Base-by-base conservation (phyloP, 371 early-diverging fungal species). In the Capniomyces stellatus region DNA sequence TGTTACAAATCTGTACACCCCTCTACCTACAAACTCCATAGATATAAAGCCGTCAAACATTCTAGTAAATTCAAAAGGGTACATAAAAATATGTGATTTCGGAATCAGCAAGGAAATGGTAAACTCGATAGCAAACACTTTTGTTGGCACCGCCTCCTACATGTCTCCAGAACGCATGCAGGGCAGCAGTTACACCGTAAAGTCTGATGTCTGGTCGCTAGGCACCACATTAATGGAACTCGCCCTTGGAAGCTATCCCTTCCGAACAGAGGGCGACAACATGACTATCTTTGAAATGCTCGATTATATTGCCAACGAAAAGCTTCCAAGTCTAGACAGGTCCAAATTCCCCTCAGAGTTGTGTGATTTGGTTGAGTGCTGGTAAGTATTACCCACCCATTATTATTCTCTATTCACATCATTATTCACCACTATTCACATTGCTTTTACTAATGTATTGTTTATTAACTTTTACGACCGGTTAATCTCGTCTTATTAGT, bases 151-250 rank as follows among this genome's bases (percentile, higher is more conserved):
- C 31, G 79, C 82, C 53, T 84, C 82, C 43, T 97, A 97, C 58
- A 92, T 97, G 92, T 83, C 92, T 12, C 97, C 97, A 49, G 98
- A 97, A 67, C 80, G 98, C 52, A 95, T 97, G 58, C 79, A 86
- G 62, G 94, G 92, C 47, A 79, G 77, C 54, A 75, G 77, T 49
- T 92, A 95, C 67, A 78, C 92, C 19, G 86, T 89, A 43, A 82
- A 86, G 60, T 89, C 89, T n/a, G 97, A 96, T 65, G 85, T 91
- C 23, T 97, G 98, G 98, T 83, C 85, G 30, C 67, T 96, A 39
- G 94, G 94, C 2, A 81, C 93, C 40, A 85, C 93, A 1, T 64
- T 95, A 46, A 80, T 94, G 73, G 98, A 97, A 62, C 66, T 92
- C 22, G 94, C 92, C 2, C 70, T 85, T 42, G 92, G 85, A 47